Percentiles rank a stretch among this genome's conserved stretches.
Evolutionary conservation across 768 basidiomycete species (phyloP).

Genomic region (Podaxis pistillaris): DNA sequence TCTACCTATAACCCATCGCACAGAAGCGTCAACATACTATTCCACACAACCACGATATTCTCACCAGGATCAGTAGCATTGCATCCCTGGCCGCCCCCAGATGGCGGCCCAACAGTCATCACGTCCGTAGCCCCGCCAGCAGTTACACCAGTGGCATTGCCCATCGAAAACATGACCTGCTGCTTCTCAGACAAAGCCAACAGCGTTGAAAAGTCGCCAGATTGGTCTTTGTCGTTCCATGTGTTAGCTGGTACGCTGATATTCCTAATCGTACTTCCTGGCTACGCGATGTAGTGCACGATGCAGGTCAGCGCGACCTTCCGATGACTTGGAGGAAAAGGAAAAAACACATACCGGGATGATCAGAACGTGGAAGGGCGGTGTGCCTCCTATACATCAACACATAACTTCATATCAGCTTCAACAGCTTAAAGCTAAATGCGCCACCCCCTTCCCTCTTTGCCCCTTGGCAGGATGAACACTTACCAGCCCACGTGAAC

Average conservation of each 20-base stretch:
- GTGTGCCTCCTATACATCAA: slow-evolving; percentile 22
- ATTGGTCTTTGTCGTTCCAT: slow-evolving; percentile 13
- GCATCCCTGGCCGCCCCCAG: slow-evolving; percentile 17
- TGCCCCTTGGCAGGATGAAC: neutral
- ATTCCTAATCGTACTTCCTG: slow-evolving; percentile 23
- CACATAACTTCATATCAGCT: neutral
- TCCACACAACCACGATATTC: neutral
- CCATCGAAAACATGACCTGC: slow-evolving; percentile 24
- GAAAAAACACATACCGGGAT: slow-evolving; percentile 20
- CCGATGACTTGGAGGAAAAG: neutral
- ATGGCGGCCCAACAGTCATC: slow-evolving; percentile 21
- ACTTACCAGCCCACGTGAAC: slow-evolving; percentile 26
- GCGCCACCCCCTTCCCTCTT: neutral
- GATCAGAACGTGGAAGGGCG: slow-evolving; percentile 25
- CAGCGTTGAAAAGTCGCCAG: slow-evolving; percentile 21
- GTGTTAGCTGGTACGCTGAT: slow-evolving; percentile 24
- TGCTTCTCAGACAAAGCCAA: slow-evolving; percentile 14
- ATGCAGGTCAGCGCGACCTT: neutral
- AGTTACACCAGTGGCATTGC: slow-evolving; percentile 25
- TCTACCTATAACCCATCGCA: slow-evolving; percentile 15
- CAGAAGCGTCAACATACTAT: neutral
- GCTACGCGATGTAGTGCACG: slow-evolving; percentile 15
- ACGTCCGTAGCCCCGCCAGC: slow-evolving; percentile 23
- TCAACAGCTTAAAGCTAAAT: no score
- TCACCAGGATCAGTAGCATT: slow-evolving; percentile 24